Base-by-base conservation (phyloP, 2,329 filamentous ascomycete genomes). In the Apiospora aurea region DNA sequence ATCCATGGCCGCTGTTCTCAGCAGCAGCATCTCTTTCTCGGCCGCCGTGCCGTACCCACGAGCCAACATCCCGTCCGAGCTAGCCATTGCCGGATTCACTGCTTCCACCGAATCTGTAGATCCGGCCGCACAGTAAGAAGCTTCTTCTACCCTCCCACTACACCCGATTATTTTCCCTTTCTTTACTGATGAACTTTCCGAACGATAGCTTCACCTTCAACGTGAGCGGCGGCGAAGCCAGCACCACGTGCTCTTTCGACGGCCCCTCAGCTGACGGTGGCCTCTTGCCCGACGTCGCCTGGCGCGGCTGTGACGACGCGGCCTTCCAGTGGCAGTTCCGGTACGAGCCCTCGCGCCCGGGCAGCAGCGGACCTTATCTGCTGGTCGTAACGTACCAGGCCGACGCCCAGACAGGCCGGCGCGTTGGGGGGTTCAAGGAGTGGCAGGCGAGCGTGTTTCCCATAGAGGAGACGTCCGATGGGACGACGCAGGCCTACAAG, bases 291-390 rank as follows among this genome's bases (percentile, higher is more conserved):
- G 51, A 70, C 24, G 74, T 79, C 18, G 7, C 47, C 7, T 67
- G 73, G 69, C 74, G 67, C 1, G 43, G 71, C 14, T 79, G 78
- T 67, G 74, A 73, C 66, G 72, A 78, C 72, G 57, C 74, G 21
- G 70, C 73, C 34, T 70, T 79, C 4, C 69, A 71, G 68, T 79
- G 77, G 77, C 70, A 78, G 61, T 78, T 79, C 75, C 73, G 61
- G 34, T 75, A 79, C 70, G 76, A 78, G 75, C 77, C 78, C 0
- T 74, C 76, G 21, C 69, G 24, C 16, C 77, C 76, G 0, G 77
- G 76, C 6, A 26, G 44, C 34, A 71, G 74, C 67, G 78, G 78
- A 16, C 69, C 21, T 1, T 79, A 78, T 71, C 76, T 76, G 49
- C 70, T 79, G 41, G 74, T 79, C 64, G 29, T 78, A 34, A 74